Evolutionary conservation across 2,329 filamentous ascomycete genomes (phyloP).

Genomic region (Exserohilum turcica): DNA sequence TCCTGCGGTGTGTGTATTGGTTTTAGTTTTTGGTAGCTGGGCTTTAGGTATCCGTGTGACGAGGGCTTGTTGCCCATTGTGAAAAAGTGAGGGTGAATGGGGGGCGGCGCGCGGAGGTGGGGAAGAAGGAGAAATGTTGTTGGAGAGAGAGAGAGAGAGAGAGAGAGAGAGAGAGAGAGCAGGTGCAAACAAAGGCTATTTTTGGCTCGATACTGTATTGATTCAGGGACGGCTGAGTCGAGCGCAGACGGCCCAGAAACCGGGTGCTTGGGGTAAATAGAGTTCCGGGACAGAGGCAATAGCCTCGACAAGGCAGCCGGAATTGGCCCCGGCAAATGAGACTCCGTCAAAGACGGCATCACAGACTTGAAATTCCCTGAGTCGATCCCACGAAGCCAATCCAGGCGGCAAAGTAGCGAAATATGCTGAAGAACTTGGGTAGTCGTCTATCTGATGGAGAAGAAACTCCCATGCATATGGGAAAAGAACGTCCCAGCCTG

Average conservation of each 20-base stretch:
- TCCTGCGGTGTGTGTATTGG: too few relatives aligned
- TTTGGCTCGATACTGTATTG: too few relatives aligned
- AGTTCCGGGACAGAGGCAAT: too few relatives aligned
- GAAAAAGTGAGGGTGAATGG: neutral
- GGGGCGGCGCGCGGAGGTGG: too few relatives aligned
- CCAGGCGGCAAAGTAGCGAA: neutral
- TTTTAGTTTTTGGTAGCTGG: neutral
- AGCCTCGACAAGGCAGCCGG: neutral
- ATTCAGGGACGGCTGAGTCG: too few relatives aligned
- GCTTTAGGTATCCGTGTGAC: too few relatives aligned
- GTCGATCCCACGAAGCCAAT: neutral
- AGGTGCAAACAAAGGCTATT: too few relatives aligned
- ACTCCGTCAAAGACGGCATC: neutral
- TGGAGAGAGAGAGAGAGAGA: too few relatives aligned
- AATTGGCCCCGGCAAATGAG: neutral
- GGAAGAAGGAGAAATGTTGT: too few relatives aligned
- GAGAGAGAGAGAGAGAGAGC: too few relatives aligned
- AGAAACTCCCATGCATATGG: neutral
- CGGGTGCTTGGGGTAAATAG: too few relatives aligned
- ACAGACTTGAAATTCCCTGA: neutral
- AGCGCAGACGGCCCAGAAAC: too few relatives aligned
- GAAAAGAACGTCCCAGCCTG: neutral
- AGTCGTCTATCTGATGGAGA: neutral
- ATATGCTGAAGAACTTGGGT: neutral
- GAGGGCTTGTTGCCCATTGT: neutral